Conservation (phyloP, 2,329 filamentous ascomycete species). For the Phaeophleospora eucalypticola region DNA sequence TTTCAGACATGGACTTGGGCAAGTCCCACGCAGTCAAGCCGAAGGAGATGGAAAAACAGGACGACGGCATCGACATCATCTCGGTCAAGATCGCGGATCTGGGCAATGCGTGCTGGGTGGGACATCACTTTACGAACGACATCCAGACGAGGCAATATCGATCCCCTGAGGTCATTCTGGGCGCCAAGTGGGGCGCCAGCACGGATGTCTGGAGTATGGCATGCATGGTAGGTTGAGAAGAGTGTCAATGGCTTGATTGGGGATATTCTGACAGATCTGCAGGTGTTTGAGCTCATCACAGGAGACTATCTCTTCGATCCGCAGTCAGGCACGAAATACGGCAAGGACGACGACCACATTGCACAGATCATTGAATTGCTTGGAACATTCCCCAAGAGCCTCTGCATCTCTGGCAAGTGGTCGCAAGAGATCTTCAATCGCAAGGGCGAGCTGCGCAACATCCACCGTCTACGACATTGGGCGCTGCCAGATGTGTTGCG, state of each 20-base stretch:
- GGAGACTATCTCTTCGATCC: constrained; percentile 98
- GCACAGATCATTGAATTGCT: constrained; percentile 97
- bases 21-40: constrained; percentile 55
- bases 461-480: constrained; percentile 94
- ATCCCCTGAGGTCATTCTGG: constrained; percentile 93
- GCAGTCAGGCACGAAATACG: constrained; percentile 97
- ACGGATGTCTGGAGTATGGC: constrained; percentile 99
- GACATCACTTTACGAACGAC: constrained; percentile 98
- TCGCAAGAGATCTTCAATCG: constrained; percentile 98
- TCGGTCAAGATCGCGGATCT: constrained; percentile 99
- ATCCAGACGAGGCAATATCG: constrained; percentile 97
- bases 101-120: constrained; percentile 97
- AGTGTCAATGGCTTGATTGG: not conserved
- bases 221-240: constrained; percentile 69
- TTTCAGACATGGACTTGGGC: constrained; percentile 90
- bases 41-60: constrained; percentile 59
- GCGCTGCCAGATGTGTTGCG: constrained; percentile 85
- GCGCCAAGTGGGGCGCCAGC: constrained; percentile 97
- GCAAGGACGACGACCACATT: constrained; percentile 98
- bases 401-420: constrained; percentile 93
- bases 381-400: constrained; percentile 84
- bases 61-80: constrained; percentile 69
- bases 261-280: constrained; percentile 16
- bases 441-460: constrained; percentile 94
- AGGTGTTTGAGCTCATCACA: constrained; percentile 97